Conservation (phyloP, 495 filamentous ascomycete genomes). For the Neurospora sp. region DNA sequence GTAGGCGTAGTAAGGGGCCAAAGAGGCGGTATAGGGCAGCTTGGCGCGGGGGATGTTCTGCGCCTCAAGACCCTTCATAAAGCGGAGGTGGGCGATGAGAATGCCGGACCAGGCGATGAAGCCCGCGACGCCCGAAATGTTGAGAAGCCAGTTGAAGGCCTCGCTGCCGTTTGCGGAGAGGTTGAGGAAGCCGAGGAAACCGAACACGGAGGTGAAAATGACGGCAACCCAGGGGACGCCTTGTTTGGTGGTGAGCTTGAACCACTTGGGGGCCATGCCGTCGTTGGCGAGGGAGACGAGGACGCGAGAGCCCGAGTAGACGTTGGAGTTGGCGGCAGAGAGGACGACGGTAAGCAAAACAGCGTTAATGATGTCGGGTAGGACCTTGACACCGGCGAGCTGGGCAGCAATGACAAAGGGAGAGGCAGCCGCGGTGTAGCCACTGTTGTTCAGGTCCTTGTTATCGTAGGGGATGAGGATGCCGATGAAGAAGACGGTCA, state of each 20-base stretch:
- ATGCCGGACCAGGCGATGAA: conserved; percentile 58
- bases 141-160: conserved; percentile 50
- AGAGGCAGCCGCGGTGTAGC: conserved; percentile 47
- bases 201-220: conserved; percentile 29
- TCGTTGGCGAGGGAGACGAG: conserved; percentile 53
- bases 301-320: conserved; percentile 54
- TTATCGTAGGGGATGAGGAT: conserved; percentile 52
- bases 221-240: conserved; percentile 38
- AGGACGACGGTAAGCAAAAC: conserved; percentile 55
- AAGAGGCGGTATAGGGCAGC: conserved; percentile 48
- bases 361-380: conserved; percentile 63
- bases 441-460: conserved; percentile 35
- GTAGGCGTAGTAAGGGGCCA: conserved; percentile 50
- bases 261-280: conserved; percentile 46
- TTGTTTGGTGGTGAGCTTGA: conserved; percentile 24
- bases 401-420: conserved; percentile 62
- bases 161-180: conserved; percentile 33
- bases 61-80: conserved; percentile 47
- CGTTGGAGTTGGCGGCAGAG: conserved; percentile 45
- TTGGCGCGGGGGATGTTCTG: conserved; percentile 43
- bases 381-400: conserved; percentile 51
- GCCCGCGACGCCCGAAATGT: conserved; percentile 56
- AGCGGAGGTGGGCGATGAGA: conserved; percentile 49
- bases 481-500: conserved; percentile 57
- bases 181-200: conserved; percentile 47